A percentile compares a stretch with the other conserved stretches of the same genome.
These are phyloP conservation scores for Phytophthora sojae DNA, from an alignment of 352 stramenopile genomes.

Conservation along the genomic window DNA sequence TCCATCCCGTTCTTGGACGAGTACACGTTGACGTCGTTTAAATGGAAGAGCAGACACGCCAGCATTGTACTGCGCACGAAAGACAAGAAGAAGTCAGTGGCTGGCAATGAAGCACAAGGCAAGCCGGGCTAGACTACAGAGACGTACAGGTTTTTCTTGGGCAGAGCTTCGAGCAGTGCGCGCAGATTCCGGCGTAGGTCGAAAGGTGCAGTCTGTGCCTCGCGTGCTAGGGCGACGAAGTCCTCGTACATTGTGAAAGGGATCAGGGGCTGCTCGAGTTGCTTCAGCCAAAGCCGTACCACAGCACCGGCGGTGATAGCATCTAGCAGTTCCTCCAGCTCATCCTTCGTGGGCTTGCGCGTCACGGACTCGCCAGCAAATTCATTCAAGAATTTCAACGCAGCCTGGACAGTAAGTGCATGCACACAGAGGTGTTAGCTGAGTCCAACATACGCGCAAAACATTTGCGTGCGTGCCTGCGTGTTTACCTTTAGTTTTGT, in stretches of 20 bases:
- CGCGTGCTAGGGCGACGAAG: constrained; percentile 53
- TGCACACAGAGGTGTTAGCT: constrained; percentile 7
- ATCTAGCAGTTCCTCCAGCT: constrained; percentile 67
- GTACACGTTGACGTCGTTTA: constrained; percentile 87
- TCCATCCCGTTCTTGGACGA: constrained; percentile 80
- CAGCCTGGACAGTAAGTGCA: constrained; percentile 24
- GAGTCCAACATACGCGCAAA: neutral
- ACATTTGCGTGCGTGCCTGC: too few relatives aligned
- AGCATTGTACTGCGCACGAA: constrained; percentile 55
- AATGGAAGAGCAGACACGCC: constrained; percentile 78
- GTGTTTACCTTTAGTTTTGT: constrained; percentile 60
- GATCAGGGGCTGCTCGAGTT: constrained; percentile 73
- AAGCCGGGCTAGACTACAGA: neutral
- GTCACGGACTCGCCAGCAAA: constrained; percentile 45
- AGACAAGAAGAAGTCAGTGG: constrained; percentile 12
- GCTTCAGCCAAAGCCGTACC: constrained; percentile 70
- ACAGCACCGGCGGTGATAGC: constrained; percentile 64
- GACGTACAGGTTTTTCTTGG: constrained; percentile 73
- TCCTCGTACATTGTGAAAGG: constrained; percentile 72
- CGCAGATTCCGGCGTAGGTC: constrained; percentile 67
- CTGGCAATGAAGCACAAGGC: neutral
- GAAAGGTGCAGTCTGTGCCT: constrained; percentile 55
- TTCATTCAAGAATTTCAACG: constrained; percentile 73
- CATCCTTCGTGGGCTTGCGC: constrained; percentile 62
- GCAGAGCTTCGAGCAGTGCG: constrained; percentile 62